Evolutionary conservation across 257 asterid species (phyloP), one percentile per base, ranked within the genome.

Genomic region (Solanum etuberosum): DNA sequence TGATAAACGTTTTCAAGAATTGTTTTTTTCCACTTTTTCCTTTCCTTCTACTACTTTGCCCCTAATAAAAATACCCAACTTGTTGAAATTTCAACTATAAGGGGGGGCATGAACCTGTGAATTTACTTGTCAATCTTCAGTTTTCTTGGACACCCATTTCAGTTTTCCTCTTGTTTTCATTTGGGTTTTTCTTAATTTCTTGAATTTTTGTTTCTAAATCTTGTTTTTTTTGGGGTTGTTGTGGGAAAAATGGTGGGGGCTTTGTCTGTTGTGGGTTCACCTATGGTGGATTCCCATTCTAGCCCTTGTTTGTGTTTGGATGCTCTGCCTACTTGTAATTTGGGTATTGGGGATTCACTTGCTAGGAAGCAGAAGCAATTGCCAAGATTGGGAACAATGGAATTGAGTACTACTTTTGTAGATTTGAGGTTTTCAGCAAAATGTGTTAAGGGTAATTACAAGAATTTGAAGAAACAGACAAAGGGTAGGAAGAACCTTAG

Each of bases 181-280:
- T 61, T 74, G 92, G 88, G 88, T 67, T n/a, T 61, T 85, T 51
- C 81, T 38, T 48, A 40, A 12, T 88, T 73, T 88, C 88, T 86
- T 80, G 67, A 78, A 54, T 38, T 81, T 31, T 86, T 82, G 82
- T 29, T 73, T 40, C 12, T 77, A 42, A 40, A 32, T 85, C 23
- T 25, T 54, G 68, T 25, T 23, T 54, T 59, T 21, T 21, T 10
- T 4, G n/a, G n/a, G 61, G 61, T 51, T 51, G 61, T 2, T 70
- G 13, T 2, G 42, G 42, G n/a, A 10, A 88, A 85, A 83, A 93
- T 93, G 98, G 92, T 87, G 37, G 95, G 92, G 78, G 91, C 93
- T 35, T 91, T 92, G 13, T 92, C 93, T 73, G 92, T 91, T 72
- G 94, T 91, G 86, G 93, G 91, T 80, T 92, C 97, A 57, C 84